These are phyloP conservation scores for Lentinus brumalis DNA, from an alignment of 768 basidiomycete species.

Conservation along the genomic window DNA sequence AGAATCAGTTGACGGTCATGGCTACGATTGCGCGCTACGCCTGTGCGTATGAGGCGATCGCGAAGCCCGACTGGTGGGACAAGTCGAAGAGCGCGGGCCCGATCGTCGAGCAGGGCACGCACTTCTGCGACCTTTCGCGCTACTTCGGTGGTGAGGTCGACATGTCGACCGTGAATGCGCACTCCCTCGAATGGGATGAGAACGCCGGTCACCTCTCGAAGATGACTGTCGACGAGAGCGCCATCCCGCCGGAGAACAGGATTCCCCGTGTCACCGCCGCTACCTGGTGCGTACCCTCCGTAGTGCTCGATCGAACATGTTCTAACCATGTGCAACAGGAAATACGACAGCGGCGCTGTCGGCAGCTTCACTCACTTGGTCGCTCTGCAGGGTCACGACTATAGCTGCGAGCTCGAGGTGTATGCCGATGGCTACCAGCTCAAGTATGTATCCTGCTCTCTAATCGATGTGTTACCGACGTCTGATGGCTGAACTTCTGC, in stretches of 20 bases:
- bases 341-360: conserved; percentile 94
- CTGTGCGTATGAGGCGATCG: conserved; percentile 78
- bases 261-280: conserved; percentile 94
- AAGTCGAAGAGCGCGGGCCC: conserved; percentile 86
- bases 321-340: conserved; percentile 48
- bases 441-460: conserved; percentile 50
- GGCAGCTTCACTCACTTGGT: conserved; percentile 90
- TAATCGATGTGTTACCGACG: not conserved
- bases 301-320: not conserved
- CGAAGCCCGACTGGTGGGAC: conserved; percentile 92
- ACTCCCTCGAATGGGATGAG: conserved; percentile 92
- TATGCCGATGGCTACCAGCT: conserved; percentile 91
- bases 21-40: conserved; percentile 94
- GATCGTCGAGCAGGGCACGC: conserved; percentile 90
- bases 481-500: not conserved
- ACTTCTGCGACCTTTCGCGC: conserved; percentile 95
- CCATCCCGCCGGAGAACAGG: conserved; percentile 83
- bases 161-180: conserved; percentile 74
- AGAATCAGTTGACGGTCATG: conserved; percentile 95
- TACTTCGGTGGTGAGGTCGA: conserved; percentile 98
- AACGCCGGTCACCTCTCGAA: conserved; percentile 83
- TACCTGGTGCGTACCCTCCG: conserved; percentile 62
- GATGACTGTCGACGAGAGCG: conserved; percentile 79
- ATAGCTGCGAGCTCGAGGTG: conserved; percentile 93
- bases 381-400: conserved; percentile 89